Base-by-base conservation (phyloP, 2,329 filamentous ascomycete species). In the Teratosphaeria nubilosa region DNA sequence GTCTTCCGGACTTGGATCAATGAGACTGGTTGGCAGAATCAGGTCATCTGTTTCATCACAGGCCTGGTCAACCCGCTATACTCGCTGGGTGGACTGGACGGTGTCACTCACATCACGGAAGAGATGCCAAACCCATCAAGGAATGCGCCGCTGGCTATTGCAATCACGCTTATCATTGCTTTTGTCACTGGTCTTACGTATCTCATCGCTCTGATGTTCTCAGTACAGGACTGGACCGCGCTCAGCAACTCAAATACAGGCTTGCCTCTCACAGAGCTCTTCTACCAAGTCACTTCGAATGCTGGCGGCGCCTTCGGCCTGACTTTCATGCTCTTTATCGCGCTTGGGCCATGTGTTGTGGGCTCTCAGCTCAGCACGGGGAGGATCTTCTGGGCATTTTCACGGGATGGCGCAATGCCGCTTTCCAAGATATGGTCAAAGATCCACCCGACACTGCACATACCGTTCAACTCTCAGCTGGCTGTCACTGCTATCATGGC, bases 1-100 rank as follows among this genome's bases (percentile, higher is more conserved):
- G 79, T 81, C 61, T 81, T 80, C 63, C 74, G 76, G 0, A 78
- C 73, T 45, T 80, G 80, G 63, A 75, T 77, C 69, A 82, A 80
- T 67, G 76, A 75, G 59, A 80, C 77, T 0, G 78, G 76, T 24
- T 80, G 76, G 78, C 58, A 64, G 10, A 67, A 73, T 51, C 71
- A 73, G 59, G 77, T 77, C 24, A 76, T 81, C 51, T 77, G 77
- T 22, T 80, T 80, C 68, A 75, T 81, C 51, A 75, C 79, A 55
- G 79, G 79, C 31, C 70, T 80, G 5, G 76, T 80, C 58, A 79
- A 80, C 63, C 80, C 76, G 74, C 71, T 74, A 41, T 80, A 79
- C 59, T 76, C 76, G 16, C 79, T 41, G 5, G 34, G 34, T n/a
- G 34, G 77, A 56, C 72, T 81, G 14, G 78, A 81, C 65, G 75